A percentile compares a stretch with the other conserved stretches of the same genome.
Evolutionary conservation across 768 basidiomycete genomes (phyloP).

Genomic region (Tylopilus vinaceipallidus): DNA sequence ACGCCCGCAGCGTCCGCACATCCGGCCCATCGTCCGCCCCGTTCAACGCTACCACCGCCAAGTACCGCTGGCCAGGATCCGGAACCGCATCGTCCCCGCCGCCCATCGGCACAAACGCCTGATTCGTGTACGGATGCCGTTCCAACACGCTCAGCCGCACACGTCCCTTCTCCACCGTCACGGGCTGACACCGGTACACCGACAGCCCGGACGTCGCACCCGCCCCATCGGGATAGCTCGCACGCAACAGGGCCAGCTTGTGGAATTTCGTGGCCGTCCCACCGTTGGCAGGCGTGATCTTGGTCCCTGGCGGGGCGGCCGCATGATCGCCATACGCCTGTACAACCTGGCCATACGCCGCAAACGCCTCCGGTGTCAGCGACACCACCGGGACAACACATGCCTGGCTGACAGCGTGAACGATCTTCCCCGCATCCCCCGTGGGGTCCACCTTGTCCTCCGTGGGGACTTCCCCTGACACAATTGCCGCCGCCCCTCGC

Average conservation of each 20-base stretch:
- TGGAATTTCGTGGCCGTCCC: constrained; percentile 94
- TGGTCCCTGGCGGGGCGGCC: constrained; percentile 64
- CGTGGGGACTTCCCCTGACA: constrained; percentile 1
- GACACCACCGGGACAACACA: constrained; percentile 54
- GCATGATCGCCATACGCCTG: constrained; percentile 76
- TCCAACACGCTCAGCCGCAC: constrained; percentile 76
- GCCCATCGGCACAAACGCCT: constrained; percentile 95
- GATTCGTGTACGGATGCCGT: constrained; percentile 85
- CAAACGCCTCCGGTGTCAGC: constrained; percentile 83
- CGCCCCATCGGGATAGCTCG: constrained; percentile 58
- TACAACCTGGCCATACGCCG: constrained; percentile 86
- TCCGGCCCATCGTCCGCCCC: constrained; percentile 78
- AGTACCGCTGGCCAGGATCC: constrained; percentile 56
- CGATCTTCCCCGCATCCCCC: background rate
- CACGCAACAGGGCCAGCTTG: constrained; percentile 71
- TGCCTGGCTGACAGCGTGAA: constrained; percentile 11
- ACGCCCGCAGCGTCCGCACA: constrained; percentile 71
- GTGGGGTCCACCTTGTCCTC: constrained; percentile 2
- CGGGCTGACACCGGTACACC: constrained; percentile 77
- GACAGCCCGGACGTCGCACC: constrained; percentile 71
- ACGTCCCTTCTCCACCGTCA: constrained; percentile 41
- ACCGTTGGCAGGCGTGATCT: constrained; percentile 80
- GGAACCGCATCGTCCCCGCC: constrained; percentile 46
- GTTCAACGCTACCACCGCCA: constrained; percentile 86
- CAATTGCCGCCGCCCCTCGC: constrained; percentile 35